Base-by-base conservation (phyloP, 2,329 filamentous ascomycete genomes). In the Microcyclosporella mali region DNA sequence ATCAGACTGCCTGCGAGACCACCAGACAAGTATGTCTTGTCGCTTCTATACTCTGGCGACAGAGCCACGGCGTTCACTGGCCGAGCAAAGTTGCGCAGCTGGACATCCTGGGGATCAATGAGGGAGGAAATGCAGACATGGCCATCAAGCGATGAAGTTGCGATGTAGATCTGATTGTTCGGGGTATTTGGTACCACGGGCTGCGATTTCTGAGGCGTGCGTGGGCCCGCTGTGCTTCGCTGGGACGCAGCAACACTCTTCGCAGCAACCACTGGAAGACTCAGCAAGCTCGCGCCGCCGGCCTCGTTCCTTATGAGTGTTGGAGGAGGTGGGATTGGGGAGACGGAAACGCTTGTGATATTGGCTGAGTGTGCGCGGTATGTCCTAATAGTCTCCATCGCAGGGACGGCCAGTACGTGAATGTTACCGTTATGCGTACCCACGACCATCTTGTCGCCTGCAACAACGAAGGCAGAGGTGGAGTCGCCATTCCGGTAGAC, bases 361-460 rank as follows among this genome's bases (percentile, higher is more conserved):
- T 88, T 95, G 32, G 92, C 90, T 8, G 86, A 84, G 61, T 98
- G 94, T 11, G 89, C 90, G 59, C 90, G 87, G 63, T 97, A 98
- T 47, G 85, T 83, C 58, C 88, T 82, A 31, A 98, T 66, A 3
- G 84, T 72, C 53, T 90, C 82, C 61, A 97, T 85, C 4, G 81
- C 78, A 1, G 92, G 89, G 14, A 97, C 67, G 51, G 87, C 84
- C 35, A 95, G 70, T 49, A 95, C 83, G 71, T 98, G 85, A 58
- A 97, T 90, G 59, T 92, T 95, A 57, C 92, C 92, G 68, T 94
- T 95, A 65, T 98, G 90, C 25, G 92, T 95, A 53, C 90, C 92
- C 56, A 94, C 74, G 50, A 95, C 87, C 90, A 97, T 94, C 71
- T 97, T 97, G 72, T 98, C 90, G 40, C 90, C 90, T 31, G 85